These are phyloP conservation scores for Rhypophila decipiens DNA, from an alignment of 495 filamentous ascomycete genomes.

Conservation along the genomic window DNA sequence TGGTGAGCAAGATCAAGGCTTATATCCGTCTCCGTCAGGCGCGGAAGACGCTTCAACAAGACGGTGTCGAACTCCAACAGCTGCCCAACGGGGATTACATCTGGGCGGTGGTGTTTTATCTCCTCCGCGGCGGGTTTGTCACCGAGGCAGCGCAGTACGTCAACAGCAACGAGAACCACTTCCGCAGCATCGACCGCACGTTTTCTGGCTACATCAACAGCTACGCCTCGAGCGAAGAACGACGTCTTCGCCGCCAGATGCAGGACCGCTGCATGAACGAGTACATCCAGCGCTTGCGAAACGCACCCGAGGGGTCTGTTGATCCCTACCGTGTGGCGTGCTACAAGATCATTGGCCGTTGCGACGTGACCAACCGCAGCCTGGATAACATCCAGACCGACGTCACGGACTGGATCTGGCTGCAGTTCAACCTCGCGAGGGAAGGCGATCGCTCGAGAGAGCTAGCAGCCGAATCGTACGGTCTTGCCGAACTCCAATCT, in stretches of 20 bases:
- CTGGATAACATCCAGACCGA: constrained; percentile 74
- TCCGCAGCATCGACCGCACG: constrained; percentile 82
- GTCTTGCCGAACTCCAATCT: constrained; percentile 76
- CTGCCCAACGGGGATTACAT: constrained; percentile 76
- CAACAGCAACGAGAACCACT: constrained; percentile 62
- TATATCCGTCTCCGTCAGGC: constrained; percentile 73
- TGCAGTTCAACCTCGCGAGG: constrained; percentile 86
- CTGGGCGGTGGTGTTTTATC: constrained; percentile 90
- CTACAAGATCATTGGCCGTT: constrained; percentile 95
- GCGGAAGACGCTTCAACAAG: constrained; percentile 72
- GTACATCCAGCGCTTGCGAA: constrained; percentile 75
- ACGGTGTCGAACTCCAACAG: constrained; percentile 64
- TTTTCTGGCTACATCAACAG: constrained; percentile 84
- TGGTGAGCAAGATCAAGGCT: constrained; percentile 82
- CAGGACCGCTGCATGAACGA: constrained; percentile 83
- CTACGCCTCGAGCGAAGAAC: constrained; percentile 64
- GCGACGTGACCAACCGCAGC: constrained; percentile 73
- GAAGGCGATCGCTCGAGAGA: constrained; percentile 80
- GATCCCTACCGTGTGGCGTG: constrained; percentile 96
- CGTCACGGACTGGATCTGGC: constrained; percentile 94
- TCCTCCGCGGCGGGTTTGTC: constrained; percentile 80
- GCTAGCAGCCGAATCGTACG: constrained; percentile 80
- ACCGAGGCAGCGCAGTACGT: constrained; percentile 83
- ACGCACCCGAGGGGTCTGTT: constrained; percentile 77
- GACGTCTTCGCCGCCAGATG: constrained; percentile 65